These are phyloP conservation scores for Salix viminalis DNA, from an alignment of 345 rosid genomes.

Conservation along the genomic window DNA sequence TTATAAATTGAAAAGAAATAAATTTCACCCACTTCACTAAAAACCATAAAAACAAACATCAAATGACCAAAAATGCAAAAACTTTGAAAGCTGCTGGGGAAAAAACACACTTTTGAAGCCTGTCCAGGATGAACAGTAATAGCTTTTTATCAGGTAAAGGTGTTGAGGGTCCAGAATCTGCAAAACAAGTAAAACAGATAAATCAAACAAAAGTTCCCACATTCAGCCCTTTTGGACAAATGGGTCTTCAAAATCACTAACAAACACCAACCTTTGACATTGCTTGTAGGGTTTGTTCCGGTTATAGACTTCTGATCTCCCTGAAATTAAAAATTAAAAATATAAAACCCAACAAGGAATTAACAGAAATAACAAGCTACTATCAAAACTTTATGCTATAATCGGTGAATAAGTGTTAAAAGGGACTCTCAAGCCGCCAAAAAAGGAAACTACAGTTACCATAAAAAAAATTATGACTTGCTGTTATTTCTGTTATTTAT, in stretches of 20 bases:
- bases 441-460: background rate
- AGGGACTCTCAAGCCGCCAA: background rate
- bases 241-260: constrained; percentile 3
- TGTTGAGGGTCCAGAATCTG: constrained; percentile 18
- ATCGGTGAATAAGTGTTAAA: constrained; percentile 5
- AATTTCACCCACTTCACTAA: background rate
- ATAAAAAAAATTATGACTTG: background rate
- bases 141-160: constrained; percentile 31
- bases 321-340: constrained; percentile 28
- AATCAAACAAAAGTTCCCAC: constrained; percentile 4
- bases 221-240: constrained; percentile 12
- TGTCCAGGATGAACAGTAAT: constrained; percentile 22
- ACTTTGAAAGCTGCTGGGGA: background rate
- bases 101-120: constrained; percentile 23
- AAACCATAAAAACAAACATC: background rate
- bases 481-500: constrained; percentile 6
- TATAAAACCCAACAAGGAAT: background rate
- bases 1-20: background rate
- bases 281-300: constrained; percentile 32
- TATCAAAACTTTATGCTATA: constrained; percentile 7
- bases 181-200: background rate
- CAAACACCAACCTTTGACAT: constrained; percentile 40
- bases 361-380: constrained; percentile 6
- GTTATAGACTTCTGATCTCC: constrained; percentile 33
- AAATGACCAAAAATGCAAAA: background rate